Base-by-base conservation (phyloP, 257 asterid genomes). In the Nicotiana obtusifolia region DNA sequence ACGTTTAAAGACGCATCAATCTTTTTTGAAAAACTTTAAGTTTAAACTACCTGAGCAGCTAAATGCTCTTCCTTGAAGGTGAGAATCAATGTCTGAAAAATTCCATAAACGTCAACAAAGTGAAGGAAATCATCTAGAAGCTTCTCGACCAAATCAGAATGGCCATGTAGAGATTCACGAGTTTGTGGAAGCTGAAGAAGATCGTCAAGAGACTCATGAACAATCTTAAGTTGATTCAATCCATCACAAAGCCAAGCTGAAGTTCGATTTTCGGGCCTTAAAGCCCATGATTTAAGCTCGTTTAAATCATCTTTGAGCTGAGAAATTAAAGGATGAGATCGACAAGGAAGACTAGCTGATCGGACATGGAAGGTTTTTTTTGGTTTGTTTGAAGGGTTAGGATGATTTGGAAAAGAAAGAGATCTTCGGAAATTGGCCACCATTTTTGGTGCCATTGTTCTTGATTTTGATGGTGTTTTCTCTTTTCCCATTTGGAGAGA, bases 311-410 rank as follows among this genome's bases (percentile, higher is more conserved):
- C 90, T 20, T 85, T 83, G 87, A 94, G 97, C 64, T 86, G 95
- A 84, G 90, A 90, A 80, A 91, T 89, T 10, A 91, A 84, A 2
- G 98, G 95, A 88, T 93, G 93, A 0, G 98, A 84, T 49, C 92
- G 84, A 86, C 97, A 90, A 0, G 98, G 98, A 14, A 94, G 97
- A 85, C 98, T 94, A 7, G 92, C 77, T 33, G 98, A 94, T 84
- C 98, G 87, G 81, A 88, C 90, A 56, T 94, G 97, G 85, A 88
- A 87, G 31, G 67, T 33, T 71, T 89, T 89, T n/a, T 77, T 84
- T 64, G 90, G 88, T 24, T 84, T 87, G 2, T 81, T 9, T 19
- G 91, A 7, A 11, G n/a, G 61, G 60, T 73, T 81, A 5, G 90
- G 92, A 1, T 88, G 93, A 62, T 91, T 90, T 0, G 97, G 93